A percentile compares a stretch with the other conserved stretches of the same genome.
These are phyloP conservation scores for Crucihimalaya himalaica DNA, from an alignment of 345 rosid genomes.

Conservation along the genomic window DNA sequence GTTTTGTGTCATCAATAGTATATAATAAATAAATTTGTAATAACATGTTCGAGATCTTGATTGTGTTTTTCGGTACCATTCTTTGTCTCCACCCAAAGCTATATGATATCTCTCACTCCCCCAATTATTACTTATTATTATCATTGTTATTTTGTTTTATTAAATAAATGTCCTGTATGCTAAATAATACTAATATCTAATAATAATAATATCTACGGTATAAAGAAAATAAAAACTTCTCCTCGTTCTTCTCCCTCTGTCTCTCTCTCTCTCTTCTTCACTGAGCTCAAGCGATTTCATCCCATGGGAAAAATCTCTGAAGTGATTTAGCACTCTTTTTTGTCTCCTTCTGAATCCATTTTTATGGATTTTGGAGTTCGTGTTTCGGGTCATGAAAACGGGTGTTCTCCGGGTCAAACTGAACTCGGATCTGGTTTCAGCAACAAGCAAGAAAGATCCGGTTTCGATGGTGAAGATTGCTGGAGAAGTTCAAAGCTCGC, in stretches of 20 bases:
- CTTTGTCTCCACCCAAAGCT: constrained; percentile 43
- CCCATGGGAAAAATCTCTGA: constrained; percentile 44
- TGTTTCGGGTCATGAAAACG: constrained; percentile 48
- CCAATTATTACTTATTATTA: constrained; percentile 29
- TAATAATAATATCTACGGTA: constrained; percentile 22
- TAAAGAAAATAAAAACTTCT: constrained; percentile 32
- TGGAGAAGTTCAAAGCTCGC: constrained; percentile 48
- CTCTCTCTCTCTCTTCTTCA: constrained; percentile 30
- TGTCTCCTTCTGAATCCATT: constrained; percentile 36
- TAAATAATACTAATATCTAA: background rate
- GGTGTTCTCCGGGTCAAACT: constrained; percentile 42
- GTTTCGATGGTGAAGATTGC: constrained; percentile 48
- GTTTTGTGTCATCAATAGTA: no score
- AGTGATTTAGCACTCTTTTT: constrained; percentile 33
- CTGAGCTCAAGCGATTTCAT: constrained; percentile 44
- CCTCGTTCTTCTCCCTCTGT: constrained; percentile 37
- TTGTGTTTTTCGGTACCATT: constrained; percentile 37
- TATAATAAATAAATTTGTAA: constrained; percentile 1
- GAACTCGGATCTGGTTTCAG: constrained; percentile 50
- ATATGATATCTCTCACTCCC: constrained; percentile 31
- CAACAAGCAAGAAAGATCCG: constrained; percentile 52
- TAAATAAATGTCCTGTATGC: background rate
- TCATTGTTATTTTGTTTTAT: constrained; percentile 22
- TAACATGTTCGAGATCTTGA: constrained; percentile 44
- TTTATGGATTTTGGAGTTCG: constrained; percentile 66